These are phyloP conservation scores for Wallacemonas sp. DNA, from an alignment of 208 protist species.

Conservation along the genomic window DNA sequence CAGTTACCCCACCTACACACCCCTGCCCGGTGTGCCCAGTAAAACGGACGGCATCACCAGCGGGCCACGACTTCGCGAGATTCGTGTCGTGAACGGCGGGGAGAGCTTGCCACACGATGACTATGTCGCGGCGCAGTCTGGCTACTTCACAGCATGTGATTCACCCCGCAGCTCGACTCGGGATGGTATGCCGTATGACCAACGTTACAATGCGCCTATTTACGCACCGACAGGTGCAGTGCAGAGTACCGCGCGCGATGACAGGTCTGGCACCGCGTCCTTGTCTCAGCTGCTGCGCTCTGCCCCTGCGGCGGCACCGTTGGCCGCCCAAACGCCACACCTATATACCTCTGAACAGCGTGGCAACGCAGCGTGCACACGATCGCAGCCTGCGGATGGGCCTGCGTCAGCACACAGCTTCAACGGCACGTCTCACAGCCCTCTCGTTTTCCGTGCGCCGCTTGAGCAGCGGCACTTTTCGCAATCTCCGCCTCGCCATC, in stretches of 20 bases:
- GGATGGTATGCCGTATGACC: too few species aligned
- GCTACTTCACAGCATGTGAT: too few species aligned
- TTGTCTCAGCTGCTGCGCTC: background rate
- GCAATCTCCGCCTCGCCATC: too few species aligned
- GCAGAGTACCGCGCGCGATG: background rate
- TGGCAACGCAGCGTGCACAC: too few species aligned
- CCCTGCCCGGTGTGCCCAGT: constrained; percentile 25
- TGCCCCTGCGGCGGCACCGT: background rate
- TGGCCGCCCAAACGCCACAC: background rate
- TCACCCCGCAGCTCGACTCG: too few species aligned
- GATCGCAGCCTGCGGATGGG: background rate
- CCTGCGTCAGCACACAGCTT: background rate
- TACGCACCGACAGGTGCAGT: too few species aligned
- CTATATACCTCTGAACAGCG: too few species aligned
- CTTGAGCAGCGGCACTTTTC: too few species aligned
- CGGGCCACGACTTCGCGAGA: constrained; percentile 9
- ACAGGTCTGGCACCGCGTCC: too few species aligned
- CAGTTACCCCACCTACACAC: constrained; percentile 43
- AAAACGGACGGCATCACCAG: background rate
- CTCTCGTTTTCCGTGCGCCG: background rate
- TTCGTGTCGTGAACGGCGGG: background rate
- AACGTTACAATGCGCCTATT: constrained; percentile 8
- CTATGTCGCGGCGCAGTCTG: too few species aligned
- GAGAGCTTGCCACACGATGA: too few species aligned
- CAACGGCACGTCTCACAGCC: background rate